These are phyloP conservation scores for Austroboletus eburneus DNA, from an alignment of 768 basidiomycete genomes.

Conservation along the genomic window DNA sequence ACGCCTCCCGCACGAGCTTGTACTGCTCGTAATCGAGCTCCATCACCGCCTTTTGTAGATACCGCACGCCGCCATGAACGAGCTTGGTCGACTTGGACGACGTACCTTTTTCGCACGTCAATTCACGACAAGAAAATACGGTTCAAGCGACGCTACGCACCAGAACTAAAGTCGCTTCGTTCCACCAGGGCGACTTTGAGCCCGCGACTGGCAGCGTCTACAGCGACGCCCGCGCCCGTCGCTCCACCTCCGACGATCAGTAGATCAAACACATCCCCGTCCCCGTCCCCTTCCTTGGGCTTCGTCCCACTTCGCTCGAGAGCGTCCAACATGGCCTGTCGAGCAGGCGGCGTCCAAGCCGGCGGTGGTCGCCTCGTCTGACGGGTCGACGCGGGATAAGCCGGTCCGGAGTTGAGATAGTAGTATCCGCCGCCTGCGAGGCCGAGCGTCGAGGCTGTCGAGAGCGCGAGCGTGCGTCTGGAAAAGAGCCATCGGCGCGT, in stretches of 20 bases:
- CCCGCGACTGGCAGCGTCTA: slow-evolving; percentile 90
- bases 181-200: slow-evolving; percentile 93
- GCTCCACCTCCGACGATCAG: slow-evolving; percentile 92
- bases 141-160: too few species aligned
- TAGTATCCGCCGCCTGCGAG: slow-evolving; percentile 59
- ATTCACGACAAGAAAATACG: too few species aligned
- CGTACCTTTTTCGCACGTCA: slow-evolving; percentile 80
- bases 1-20: slow-evolving; percentile 93
- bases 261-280: slow-evolving; percentile 71
- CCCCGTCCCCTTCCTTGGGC: slow-evolving; percentile 45
- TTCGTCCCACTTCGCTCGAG: slow-evolving; percentile 32
- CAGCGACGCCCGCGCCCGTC: slow-evolving; percentile 93
- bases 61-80: slow-evolving; percentile 78
- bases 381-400: slow-evolving; percentile 59
- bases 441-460: slow-evolving; percentile 48
- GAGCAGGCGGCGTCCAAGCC: slow-evolving; percentile 71
- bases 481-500: slow-evolving; percentile 44
- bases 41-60: slow-evolving; percentile 94
- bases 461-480: slow-evolving; percentile 50
- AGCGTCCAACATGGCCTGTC: slow-evolving; percentile 59
- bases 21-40: slow-evolving; percentile 96
- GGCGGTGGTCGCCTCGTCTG: slow-evolving; percentile 70
- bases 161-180: slow-evolving; percentile 85
- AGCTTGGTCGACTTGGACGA: slow-evolving; percentile 83
- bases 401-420: slow-evolving; percentile 71